Percentiles rank a stretch among this genome's conserved stretches.
Conservation (phyloP, 768 basidiomycete species). For the Calocybe cyanea region DNA sequence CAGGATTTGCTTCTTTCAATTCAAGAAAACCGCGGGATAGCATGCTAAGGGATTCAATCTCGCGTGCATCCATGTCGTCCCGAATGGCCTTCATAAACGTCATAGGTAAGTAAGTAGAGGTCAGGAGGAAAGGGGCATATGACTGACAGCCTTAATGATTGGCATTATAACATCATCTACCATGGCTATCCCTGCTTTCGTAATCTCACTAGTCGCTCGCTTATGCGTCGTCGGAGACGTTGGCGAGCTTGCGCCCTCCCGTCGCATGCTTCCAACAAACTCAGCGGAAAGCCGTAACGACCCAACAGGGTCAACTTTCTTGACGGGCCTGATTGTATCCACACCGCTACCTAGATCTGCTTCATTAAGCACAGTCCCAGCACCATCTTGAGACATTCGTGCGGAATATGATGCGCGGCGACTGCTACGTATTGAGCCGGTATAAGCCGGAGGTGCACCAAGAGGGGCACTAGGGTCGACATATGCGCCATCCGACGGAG, state of each 20-base stretch:
- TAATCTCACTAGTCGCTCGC: conserved; percentile 50
- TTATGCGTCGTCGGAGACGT: conserved; percentile 49
- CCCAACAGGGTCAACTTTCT: conserved; percentile 80
- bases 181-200: conserved; percentile 62
- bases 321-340: conserved; percentile 90
- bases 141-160: conserved; percentile 62
- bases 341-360: conserved; percentile 86
- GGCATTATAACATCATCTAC: conserved; percentile 86
- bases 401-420: conserved; percentile 79
- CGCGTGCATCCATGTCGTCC: conserved; percentile 84
- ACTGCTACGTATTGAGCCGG: conserved; percentile 57
- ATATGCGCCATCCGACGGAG: conserved; percentile 26
- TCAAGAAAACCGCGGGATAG: conserved; percentile 87
- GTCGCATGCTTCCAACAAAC: conserved; percentile 71
- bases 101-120: not conserved
- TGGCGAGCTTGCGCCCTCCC: conserved; percentile 47
- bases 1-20: conserved; percentile 76
- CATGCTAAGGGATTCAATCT: conserved; percentile 87
- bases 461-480: conserved; percentile 26
- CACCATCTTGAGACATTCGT: conserved; percentile 54
- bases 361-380: conserved; percentile 73
- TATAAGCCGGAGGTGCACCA: conserved; percentile 73
- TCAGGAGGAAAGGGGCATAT: not conserved
- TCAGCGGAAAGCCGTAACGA: conserved; percentile 77
- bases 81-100: conserved; percentile 51